Conservation (phyloP, 2,329 filamentous ascomycete species). For the Epichloe baconii region DNA sequence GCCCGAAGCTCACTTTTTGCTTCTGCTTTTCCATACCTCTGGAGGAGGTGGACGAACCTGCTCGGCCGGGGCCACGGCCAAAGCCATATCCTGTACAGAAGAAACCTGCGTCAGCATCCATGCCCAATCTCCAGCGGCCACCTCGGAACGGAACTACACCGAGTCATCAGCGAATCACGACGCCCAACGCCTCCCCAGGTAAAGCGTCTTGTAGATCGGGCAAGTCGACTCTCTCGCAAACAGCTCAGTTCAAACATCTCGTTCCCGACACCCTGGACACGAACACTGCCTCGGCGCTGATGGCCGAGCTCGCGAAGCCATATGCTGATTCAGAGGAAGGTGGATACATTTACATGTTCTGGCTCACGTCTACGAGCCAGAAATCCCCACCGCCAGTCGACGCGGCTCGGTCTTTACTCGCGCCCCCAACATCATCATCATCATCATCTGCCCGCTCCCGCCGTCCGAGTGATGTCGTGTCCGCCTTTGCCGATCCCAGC, state of each 20-base stretch:
- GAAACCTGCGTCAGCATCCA: slow-evolving; percentile 11
- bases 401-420: slow-evolving; percentile 45
- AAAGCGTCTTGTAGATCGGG: slow-evolving; percentile 18
- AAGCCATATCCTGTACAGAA: slow-evolving; percentile 35
- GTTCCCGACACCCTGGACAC: slow-evolving; percentile 58
- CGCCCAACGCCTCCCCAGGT: slow-evolving; percentile 14
- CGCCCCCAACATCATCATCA: slow-evolving; percentile 25
- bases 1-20: slow-evolving; percentile 28
- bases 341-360: slow-evolving; percentile 98
- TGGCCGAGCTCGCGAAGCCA: slow-evolving; percentile 66
- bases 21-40: slow-evolving; percentile 40
- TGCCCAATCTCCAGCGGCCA: slow-evolving; percentile 7
- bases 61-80: slow-evolving; percentile 24
- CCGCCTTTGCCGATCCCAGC: slow-evolving; percentile 30
- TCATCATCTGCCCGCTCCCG: slow-evolving; percentile 22
- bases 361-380: slow-evolving; percentile 59
- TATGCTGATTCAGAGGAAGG: slow-evolving; percentile 54
- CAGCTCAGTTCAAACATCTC: slow-evolving; percentile 28
- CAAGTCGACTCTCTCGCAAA: slow-evolving; percentile 20
- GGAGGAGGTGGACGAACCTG: slow-evolving; percentile 27
- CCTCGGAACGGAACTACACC: background rate
- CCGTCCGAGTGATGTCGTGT: slow-evolving; percentile 41
- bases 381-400: slow-evolving; percentile 41
- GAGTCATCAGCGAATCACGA: slow-evolving; percentile 1
- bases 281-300: slow-evolving; percentile 54